A percentile compares a stretch with the other conserved stretches of the same genome.
phyloP scores from a whole-genome alignment of 352 stramenopile species.

The Phytophthora boehmeriae region DNA sequence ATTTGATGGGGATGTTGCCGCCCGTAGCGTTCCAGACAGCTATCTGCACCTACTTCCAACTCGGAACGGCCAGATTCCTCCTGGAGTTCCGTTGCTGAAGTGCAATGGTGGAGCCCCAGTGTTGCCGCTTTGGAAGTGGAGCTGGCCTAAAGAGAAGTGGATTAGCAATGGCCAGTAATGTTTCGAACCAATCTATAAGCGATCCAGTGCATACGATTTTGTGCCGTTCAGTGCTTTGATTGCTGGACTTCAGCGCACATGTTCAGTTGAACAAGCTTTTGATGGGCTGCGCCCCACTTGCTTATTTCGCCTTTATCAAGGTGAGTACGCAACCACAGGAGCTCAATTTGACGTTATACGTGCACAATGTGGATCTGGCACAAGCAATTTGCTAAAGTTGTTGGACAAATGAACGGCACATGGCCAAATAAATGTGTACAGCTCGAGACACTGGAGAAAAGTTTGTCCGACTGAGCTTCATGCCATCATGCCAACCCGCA shows the following conservation, averaged over 20 bases:
- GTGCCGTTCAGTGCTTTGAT: no score
- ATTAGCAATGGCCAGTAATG: slow-evolving; percentile 20
- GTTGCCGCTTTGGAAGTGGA: slow-evolving; percentile 38
- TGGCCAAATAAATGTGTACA: no score
- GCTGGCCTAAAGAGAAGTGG: slow-evolving; percentile 25
- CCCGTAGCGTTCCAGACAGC: slow-evolving; percentile 5
- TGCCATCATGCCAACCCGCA: no score
- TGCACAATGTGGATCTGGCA: no score
- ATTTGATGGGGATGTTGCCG: not conserved
- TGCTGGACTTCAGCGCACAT: no score
- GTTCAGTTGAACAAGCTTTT: no score
- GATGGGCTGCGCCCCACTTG: not conserved
- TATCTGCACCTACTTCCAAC: slow-evolving; percentile 30
- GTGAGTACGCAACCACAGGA: slow-evolving; percentile 11
- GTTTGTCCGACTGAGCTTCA: no score
- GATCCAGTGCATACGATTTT: not conserved
- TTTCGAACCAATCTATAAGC: not conserved
- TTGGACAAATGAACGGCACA: no score
- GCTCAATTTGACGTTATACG: slow-evolving; percentile 34
- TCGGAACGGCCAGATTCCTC: slow-evolving; percentile 31
- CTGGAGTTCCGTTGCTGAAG: slow-evolving; percentile 24
- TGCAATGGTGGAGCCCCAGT: slow-evolving; percentile 23
- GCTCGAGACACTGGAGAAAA: no score
- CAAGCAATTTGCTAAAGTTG: no score
- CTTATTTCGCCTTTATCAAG: not conserved